These are phyloP conservation scores for Salix exigua DNA, from an alignment of 345 rosid species.

Conservation along the genomic window DNA sequence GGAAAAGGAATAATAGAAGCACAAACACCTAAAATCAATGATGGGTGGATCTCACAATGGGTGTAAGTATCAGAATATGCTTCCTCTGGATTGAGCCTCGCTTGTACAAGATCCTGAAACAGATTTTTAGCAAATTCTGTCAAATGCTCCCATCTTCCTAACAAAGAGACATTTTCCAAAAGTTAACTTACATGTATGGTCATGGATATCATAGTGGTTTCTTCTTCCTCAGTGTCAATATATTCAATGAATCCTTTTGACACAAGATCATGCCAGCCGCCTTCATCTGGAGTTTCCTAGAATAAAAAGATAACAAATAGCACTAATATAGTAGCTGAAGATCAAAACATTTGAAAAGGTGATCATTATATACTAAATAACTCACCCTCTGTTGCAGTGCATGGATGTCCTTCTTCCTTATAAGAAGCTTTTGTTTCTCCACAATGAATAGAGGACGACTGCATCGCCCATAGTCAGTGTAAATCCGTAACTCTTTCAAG, in stretches of 20 bases:
- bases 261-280: conserved; percentile 94
- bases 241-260: conserved; percentile 86
- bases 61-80: conserved; percentile 88
- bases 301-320: not conserved
- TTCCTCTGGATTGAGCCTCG: conserved; percentile 65
- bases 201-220: conserved; percentile 99
- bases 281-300: conserved; percentile 82
- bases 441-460: conserved; percentile 95
- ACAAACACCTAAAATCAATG: conserved; percentile 91
- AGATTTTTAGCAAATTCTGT: conserved; percentile 8
- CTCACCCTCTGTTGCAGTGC: conserved; percentile 86
- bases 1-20: conserved; percentile 99
- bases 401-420: conserved; percentile 78
- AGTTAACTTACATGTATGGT: conserved; percentile 75
- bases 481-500: conserved; percentile 80
- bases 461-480: conserved; percentile 98
- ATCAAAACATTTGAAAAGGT: not conserved
- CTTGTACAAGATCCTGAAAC: conserved; percentile 85
- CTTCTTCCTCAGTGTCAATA: conserved; percentile 97
- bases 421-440: conserved; percentile 88
- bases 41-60: conserved; percentile 98
- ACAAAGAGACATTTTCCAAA: not conserved
- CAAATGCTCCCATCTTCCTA: not conserved
- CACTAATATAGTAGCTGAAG: not conserved
- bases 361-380: not conserved